Conservation (phyloP, 441 rosid genomes). For the Mallotus repandus region DNA sequence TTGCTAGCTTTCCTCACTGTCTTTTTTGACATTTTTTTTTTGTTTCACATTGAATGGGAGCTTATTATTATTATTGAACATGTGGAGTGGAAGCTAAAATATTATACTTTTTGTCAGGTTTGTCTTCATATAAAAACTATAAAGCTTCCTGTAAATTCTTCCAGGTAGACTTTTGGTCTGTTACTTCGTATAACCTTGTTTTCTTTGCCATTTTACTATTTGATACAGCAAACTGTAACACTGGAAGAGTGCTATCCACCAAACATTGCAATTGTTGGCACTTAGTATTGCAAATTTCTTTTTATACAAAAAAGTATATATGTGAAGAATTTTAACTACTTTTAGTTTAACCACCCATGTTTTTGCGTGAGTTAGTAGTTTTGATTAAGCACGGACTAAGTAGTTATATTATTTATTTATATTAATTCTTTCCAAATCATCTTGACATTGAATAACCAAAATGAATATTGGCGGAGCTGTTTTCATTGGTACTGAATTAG, state of each 20-base stretch:
- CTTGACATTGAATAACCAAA: background rate
- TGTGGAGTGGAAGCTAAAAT: conserved; percentile 20
- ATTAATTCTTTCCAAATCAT: background rate
- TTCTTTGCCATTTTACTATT: background rate
- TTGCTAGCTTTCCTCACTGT: conserved; percentile 5
- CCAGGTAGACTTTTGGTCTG: conserved; percentile 52
- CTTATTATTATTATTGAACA: no score
- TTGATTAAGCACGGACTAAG: background rate
- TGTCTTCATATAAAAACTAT: conserved; percentile 83
- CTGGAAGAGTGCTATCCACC: no score
- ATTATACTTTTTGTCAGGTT: conserved; percentile 53
- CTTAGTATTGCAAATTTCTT: no score
- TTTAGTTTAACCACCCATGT: background rate
- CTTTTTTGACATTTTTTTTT: conserved; percentile 13
- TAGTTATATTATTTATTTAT: background rate
- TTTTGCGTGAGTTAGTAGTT: background rate
- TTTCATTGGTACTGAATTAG: conserved; percentile 17
- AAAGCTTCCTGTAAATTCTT: conserved; percentile 56
- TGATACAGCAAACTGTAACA: no score
- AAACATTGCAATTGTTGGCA: no score
- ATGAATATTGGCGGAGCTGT: background rate
- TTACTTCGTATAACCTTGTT: background rate
- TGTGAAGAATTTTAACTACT: no score
- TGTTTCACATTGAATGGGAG: background rate
- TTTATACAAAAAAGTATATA: no score